Base-by-base conservation (phyloP, 257 asterid genomes). In the Lantana camara region DNA sequence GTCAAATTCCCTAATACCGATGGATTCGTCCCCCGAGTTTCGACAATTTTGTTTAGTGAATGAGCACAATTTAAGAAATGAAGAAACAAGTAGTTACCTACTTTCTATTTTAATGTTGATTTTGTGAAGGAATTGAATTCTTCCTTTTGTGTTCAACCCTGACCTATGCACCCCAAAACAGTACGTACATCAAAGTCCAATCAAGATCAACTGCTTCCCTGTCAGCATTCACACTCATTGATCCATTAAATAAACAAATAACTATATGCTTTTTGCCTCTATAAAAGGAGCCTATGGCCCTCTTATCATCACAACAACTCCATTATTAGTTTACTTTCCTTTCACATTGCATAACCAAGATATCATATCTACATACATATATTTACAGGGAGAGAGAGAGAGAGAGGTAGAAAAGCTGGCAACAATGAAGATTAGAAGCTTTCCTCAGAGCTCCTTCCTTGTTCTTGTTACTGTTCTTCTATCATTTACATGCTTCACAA, bases 401-500 rank as follows among this genome's bases (percentile, higher is more conserved):
- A n/a, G n/a, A n/a, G n/a, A n/a, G n/a, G n/a, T n/a, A n/a, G 32
- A 35, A 35, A 4, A 4, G 40, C 40, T 35, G 7, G 4, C 35
- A 23, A 65, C 11, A 68, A 70, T 63, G 63, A 24, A 47, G 29
- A 19, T 13, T 50, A 38, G 34, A 14, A 51, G 22, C 17, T 24
- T n/a, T 50, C 58, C 34, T 15, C 35, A 24, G 16, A 63, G 21
- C 48, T 42, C 53, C 52, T 35, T 71, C 10, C 10, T 6, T 49
- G 57, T 75, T 35, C 40, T 35, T 57, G 0, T 59, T 30, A 32
- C 58, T 69, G 55, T 82, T 32, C 22, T 73, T 20, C 11, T 45
- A 14, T 16, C 74, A 24, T 30, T 47, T 32, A 63, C 80, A 57
- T 52, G 40, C 41, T 60, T 66, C 3, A 37, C 75, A 16, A 66